These are phyloP conservation scores for Trichophyton verrucosum DNA, from an alignment of 2,329 filamentous ascomycete genomes.

Conservation along the genomic window DNA sequence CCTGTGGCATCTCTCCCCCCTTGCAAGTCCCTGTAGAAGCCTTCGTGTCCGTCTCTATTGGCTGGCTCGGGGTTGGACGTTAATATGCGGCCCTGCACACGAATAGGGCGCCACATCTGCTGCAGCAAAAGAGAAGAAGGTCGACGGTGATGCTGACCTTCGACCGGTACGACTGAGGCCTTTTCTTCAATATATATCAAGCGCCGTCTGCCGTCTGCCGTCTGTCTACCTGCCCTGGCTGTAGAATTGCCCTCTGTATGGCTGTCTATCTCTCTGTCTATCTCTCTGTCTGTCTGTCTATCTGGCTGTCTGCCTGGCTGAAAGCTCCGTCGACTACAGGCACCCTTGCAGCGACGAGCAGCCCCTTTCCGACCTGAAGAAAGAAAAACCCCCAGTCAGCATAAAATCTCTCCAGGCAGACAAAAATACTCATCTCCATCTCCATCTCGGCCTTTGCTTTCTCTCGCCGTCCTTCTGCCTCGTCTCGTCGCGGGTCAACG, in stretches of 20 bases:
- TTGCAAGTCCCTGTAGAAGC: too few species aligned
- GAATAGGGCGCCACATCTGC: background rate
- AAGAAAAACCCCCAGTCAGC: background rate
- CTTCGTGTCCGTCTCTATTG: background rate
- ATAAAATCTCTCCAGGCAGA: background rate
- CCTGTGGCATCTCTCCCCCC: too few species aligned
- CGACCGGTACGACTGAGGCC: background rate
- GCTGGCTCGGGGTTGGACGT: slow-evolving; percentile 1
- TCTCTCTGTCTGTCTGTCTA: background rate
- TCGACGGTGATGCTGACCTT: background rate
- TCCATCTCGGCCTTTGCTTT: background rate
- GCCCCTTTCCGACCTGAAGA: background rate
- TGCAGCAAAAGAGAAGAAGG: background rate
- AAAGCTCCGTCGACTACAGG: slow-evolving; percentile 2
- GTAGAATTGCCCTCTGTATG: too few species aligned
- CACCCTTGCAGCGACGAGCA: background rate
- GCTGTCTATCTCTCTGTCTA: background rate
- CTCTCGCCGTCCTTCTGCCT: background rate
- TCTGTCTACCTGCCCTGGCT: background rate
- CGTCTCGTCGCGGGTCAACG: background rate
- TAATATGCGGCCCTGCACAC: background rate
- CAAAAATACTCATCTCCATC: background rate
- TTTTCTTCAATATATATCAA: background rate
- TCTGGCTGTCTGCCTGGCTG: background rate
- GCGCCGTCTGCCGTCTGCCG: background rate